Percentiles rank a stretch among this genome's conserved stretches.
These are phyloP conservation scores for Vigna nakashimae DNA, from an alignment of 306 rosid genomes.

Conservation along the genomic window DNA sequence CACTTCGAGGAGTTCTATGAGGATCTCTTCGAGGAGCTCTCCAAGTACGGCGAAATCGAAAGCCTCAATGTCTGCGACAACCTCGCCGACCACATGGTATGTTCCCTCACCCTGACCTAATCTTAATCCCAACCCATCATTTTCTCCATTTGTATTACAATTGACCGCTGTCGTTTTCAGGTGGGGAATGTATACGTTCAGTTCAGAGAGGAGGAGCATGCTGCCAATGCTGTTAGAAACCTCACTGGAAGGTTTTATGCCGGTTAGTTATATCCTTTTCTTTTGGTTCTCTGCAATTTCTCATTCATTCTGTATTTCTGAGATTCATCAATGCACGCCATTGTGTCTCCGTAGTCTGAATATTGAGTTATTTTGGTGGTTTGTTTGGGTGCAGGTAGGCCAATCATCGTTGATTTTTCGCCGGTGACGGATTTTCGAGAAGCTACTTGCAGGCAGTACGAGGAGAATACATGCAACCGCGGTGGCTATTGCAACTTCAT, in stretches of 20 bases:
- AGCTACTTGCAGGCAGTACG: conserved; percentile 84
- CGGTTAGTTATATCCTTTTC: conserved; percentile 44
- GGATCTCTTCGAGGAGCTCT: conserved; percentile 70
- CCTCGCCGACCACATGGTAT: conserved; percentile 78
- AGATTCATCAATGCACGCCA: neutral
- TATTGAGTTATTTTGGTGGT: neutral
- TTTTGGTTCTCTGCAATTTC: neutral
- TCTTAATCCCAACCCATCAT: too few relatives aligned
- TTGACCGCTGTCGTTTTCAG: conserved; percentile 40
- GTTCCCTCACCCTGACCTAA: neutral
- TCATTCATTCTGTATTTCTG: neutral
- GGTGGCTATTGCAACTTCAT: conserved; percentile 81
- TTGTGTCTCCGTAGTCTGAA: neutral
- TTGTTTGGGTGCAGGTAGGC: conserved; percentile 59
- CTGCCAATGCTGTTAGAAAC: conserved; percentile 62
- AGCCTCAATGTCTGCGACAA: conserved; percentile 77
- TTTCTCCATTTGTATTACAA: neutral
- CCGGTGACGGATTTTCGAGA: conserved; percentile 77
- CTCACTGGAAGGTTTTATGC: conserved; percentile 75
- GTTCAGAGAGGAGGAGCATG: conserved; percentile 75
- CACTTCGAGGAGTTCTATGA: conserved; percentile 84
- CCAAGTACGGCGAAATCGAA: conserved; percentile 71
- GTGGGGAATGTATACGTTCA: conserved; percentile 84
- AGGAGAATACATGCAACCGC: conserved; percentile 76
- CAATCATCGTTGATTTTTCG: conserved; percentile 77